Evolutionary conservation across 192 early-diverging fungal species (phyloP).

Genomic region (Powellomyces hirtus): DNA sequence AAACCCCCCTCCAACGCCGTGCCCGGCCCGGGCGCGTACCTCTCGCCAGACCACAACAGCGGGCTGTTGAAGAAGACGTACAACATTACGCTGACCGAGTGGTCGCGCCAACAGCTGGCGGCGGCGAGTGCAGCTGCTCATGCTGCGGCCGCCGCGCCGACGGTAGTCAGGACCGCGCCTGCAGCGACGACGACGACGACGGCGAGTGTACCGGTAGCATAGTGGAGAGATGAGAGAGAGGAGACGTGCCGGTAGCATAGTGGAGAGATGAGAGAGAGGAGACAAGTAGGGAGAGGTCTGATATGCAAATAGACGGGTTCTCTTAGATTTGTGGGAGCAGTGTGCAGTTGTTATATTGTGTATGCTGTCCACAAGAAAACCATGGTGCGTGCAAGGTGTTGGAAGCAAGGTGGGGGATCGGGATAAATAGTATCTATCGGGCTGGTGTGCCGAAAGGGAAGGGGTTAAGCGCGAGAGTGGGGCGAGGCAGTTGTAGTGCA

Average conservation of each 20-base stretch:
- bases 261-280: background rate
- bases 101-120: constrained; percentile 26
- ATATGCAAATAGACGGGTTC: too few species aligned
- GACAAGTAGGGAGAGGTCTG: background rate
- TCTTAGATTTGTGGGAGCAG: too few species aligned
- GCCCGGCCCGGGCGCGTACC: constrained; percentile 50
- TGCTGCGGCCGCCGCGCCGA: background rate
- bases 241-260: background rate
- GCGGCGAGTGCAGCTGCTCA: constrained; percentile 6
- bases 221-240: background rate
- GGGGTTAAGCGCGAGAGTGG: too few species aligned
- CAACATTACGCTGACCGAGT: constrained; percentile 51
- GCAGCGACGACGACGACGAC: background rate
- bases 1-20: constrained; percentile 14
- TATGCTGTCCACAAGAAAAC: too few species aligned
- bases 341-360: too few species aligned
- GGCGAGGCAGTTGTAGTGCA: too few species aligned
- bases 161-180: too few species aligned
- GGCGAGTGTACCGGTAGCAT: background rate
- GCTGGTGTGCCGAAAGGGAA: too few species aligned
- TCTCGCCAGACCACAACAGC: constrained; percentile 35
- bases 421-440: too few species aligned
- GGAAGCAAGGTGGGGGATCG: too few species aligned
- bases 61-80: constrained; percentile 48
- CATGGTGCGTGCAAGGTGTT: too few species aligned